These are phyloP conservation scores for Aspergillus wentii DNA, from an alignment of 495 filamentous ascomycete species.

Conservation along the genomic window DNA sequence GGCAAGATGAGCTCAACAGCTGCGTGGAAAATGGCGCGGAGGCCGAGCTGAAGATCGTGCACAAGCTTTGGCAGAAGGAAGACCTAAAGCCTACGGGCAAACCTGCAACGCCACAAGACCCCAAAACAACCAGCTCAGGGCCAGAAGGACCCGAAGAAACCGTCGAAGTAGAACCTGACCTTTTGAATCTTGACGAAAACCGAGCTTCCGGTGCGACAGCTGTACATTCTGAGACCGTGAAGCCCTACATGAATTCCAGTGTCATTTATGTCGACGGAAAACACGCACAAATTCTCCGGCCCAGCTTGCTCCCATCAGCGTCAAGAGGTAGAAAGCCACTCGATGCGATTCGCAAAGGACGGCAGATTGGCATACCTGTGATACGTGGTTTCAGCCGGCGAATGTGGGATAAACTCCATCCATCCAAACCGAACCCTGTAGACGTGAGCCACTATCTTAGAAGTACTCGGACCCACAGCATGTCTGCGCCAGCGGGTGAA, in stretches of 20 bases:
- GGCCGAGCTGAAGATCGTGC: conserved; percentile 85
- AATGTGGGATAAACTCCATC: conserved; percentile 72
- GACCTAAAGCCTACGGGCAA: conserved; percentile 28
- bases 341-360: conserved; percentile 77
- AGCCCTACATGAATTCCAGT: conserved; percentile 61
- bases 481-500: conserved; percentile 20
- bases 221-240: conserved; percentile 24
- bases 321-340: conserved; percentile 76
- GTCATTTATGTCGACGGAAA: conserved; percentile 75
- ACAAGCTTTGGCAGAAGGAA: conserved; percentile 71
- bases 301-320: conserved; percentile 71
- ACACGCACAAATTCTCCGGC: conserved; percentile 75
- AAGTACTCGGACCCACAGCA: conserved; percentile 27
- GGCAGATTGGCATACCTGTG: conserved; percentile 77
- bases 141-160: conserved; percentile 6
- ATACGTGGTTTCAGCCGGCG: conserved; percentile 79
- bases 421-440: conserved; percentile 45
- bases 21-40: conserved; percentile 85
- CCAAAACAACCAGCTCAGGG: conserved; percentile 10
- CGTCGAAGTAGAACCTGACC: conserved; percentile 2
- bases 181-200: conserved; percentile 24
- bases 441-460: conserved; percentile 46
- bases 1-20: conserved; percentile 86
- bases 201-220: conserved; percentile 37
- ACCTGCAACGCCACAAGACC: conserved; percentile 18